Percentiles rank a stretch among this genome's conserved stretches.
Conservation (phyloP, 768 basidiomycete species). For the Serpula lacrymans region DNA sequence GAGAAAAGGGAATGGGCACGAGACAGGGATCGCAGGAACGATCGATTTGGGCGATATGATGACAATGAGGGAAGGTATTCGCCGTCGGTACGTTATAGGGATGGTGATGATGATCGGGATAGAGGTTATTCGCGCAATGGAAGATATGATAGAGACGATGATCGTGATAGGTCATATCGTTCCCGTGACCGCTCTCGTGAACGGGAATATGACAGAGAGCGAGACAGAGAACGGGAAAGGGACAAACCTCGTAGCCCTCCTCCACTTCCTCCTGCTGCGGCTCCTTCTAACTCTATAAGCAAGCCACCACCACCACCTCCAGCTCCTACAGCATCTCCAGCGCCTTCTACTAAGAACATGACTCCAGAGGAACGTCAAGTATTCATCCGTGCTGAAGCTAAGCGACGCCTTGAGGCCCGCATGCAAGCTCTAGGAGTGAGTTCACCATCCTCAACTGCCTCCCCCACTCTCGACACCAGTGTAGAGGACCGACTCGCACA, state of each 20-base stretch:
- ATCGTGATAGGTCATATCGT: slow-evolving; percentile 24
- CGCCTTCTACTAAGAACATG: slow-evolving; percentile 69
- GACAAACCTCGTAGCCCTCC: slow-evolving; percentile 41
- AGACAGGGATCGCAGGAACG: slow-evolving; percentile 83
- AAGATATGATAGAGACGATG: slow-evolving; percentile 36
- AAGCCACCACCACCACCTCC: slow-evolving; percentile 51
- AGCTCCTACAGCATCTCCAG: slow-evolving; percentile 53
- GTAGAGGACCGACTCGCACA: slow-evolving; percentile 82
- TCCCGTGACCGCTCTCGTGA: slow-evolving; percentile 37
- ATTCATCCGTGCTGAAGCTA: slow-evolving; percentile 74
- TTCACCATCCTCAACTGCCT: slow-evolving; percentile 32
- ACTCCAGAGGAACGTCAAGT: slow-evolving; percentile 80
- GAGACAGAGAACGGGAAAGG: slow-evolving; percentile 42
- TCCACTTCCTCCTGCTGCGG: slow-evolving; percentile 47
- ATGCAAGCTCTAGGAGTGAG: slow-evolving; percentile 81
- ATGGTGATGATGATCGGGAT: slow-evolving; percentile 47
- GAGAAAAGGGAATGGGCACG: slow-evolving; percentile 78
- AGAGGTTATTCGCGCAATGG: slow-evolving; percentile 48
- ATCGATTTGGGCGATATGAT: slow-evolving; percentile 69
- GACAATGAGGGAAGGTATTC: slow-evolving; percentile 36
- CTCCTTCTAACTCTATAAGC: slow-evolving; percentile 34
- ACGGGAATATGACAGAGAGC: slow-evolving; percentile 29
- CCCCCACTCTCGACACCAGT: slow-evolving; percentile 63
- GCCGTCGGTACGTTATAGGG: slow-evolving; percentile 29
- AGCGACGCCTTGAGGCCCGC: slow-evolving; percentile 77